These are phyloP conservation scores for Phylloporus sp. DNA, from an alignment of 1,284 basidiomycete species.

Conservation along the genomic window DNA sequence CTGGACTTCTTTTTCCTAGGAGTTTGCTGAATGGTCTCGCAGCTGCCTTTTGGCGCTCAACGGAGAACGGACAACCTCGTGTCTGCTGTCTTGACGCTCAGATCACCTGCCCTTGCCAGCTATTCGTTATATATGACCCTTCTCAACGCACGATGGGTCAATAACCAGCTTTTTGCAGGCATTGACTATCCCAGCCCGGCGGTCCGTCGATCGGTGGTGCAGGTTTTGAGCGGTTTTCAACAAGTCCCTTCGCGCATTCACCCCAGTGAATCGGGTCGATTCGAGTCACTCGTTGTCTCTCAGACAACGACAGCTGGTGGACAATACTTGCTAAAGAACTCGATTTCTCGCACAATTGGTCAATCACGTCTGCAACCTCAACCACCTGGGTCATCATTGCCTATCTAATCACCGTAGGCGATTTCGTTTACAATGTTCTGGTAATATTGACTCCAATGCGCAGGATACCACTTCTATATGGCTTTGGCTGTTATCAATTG, in stretches of 20 bases:
- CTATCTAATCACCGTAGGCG: conserved; percentile 50
- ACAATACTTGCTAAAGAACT: conserved; percentile 27
- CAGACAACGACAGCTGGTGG: conserved; percentile 45
- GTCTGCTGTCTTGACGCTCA: conserved; percentile 42
- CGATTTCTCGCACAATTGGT: conserved; percentile 45
- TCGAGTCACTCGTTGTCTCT: conserved; percentile 41
- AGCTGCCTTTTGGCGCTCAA: conserved; percentile 50
- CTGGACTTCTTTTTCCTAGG: conserved; percentile 49
- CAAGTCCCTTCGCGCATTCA: conserved; percentile 41
- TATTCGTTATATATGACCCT: conserved; percentile 43
- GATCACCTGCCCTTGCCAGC: conserved; percentile 42
- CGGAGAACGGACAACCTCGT: conserved; percentile 37
- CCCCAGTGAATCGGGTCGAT: conserved; percentile 24
- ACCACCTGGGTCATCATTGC: conserved; percentile 53
- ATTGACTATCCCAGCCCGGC: conserved; percentile 27
- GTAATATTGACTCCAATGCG: too few relatives aligned
- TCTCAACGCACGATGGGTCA: conserved; percentile 42
- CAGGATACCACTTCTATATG: too few relatives aligned
- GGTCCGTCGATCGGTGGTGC: conserved; percentile 27
- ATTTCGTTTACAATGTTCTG: too few relatives aligned
- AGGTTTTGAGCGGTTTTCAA: conserved; percentile 36
- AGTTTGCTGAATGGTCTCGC: conserved; percentile 50
- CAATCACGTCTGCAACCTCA: conserved; percentile 47
- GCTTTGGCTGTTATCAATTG: conserved; percentile 51
- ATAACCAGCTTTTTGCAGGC: conserved; percentile 25